phyloP scores from a whole-genome alignment of 495 filamentous ascomycete species.

The Penicillium roqueforti region DNA sequence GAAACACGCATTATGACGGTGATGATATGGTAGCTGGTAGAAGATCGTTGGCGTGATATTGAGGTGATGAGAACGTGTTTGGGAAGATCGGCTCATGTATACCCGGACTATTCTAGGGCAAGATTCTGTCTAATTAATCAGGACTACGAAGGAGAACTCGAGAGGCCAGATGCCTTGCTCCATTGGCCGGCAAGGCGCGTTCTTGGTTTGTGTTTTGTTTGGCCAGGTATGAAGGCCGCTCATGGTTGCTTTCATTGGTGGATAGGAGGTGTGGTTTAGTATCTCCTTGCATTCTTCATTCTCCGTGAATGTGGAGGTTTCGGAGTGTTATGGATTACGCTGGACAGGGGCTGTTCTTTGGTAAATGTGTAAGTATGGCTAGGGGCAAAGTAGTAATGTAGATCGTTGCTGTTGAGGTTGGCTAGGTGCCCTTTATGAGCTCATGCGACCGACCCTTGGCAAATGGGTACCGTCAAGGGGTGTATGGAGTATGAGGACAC shows the following conservation, averaged over 20 bases:
- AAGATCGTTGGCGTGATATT: neutral
- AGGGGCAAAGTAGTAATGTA: neutral
- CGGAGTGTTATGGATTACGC: neutral
- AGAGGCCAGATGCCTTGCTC: slow-evolving; percentile 15
- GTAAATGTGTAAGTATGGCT: neutral
- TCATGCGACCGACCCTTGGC: neutral
- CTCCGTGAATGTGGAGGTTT: slow-evolving; percentile 19
- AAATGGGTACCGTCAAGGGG: slow-evolving; percentile 1
- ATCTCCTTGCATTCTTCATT: slow-evolving; percentile 26
- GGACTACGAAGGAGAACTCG: slow-evolving; percentile 12
- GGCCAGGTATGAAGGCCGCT: slow-evolving; percentile 10
- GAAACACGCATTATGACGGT: slow-evolving; percentile 32
- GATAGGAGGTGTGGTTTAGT: slow-evolving; percentile 6
- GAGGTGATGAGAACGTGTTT: neutral
- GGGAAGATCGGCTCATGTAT: slow-evolving; percentile 11
- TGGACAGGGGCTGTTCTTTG: slow-evolving; percentile 10
- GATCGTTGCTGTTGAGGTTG: slow-evolving; percentile 1
- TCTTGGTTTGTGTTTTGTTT: neutral
- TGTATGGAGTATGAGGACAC: neutral
- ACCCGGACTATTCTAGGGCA: slow-evolving; percentile 2
- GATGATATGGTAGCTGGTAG: neutral
- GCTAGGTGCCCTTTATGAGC: neutral
- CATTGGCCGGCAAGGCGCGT: slow-evolving; percentile 7
- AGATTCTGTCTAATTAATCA: neutral
- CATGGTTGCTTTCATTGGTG: slow-evolving; percentile 12